Base-by-base conservation (phyloP, 495 filamentous ascomycete genomes). In the Aspergillus incahuasiensis region DNA sequence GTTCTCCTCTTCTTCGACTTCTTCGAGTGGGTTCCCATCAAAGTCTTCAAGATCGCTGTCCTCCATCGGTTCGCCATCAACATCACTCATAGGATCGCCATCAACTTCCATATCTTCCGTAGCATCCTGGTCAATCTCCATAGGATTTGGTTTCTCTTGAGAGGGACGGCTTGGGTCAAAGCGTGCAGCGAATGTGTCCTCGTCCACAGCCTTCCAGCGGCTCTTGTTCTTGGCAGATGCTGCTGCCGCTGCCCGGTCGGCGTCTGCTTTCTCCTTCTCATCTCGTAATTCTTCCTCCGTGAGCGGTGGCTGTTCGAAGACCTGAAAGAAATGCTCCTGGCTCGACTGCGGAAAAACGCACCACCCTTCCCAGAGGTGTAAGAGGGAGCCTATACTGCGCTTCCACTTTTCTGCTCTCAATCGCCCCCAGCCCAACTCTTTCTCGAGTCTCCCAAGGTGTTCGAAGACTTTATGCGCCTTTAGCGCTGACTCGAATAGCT, bases 351-450 rank as follows among this genome's bases (percentile, higher is more conserved):
- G 83, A 62, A 98, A 98, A 8, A 92, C 87, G 61, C 86, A 89
- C 89, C 89, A 92, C 1, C 84, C 86, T 71, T 96, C 90, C 94
- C 94, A 98, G 42, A 91, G 66, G 16, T 80, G 78, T 8, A 98
- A 67, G 15, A 97, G 79, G 19, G 70, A 68, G 1, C 82, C 82
- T 6, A 98, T 82, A 55, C 86, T 90, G 18, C 90, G 79, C 67
- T 91, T 91, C 86, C 90, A 98, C 67, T 96, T 95, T 61, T 96
- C 90, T 13, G 88, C 86, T 40, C 86, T 83, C 39, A 97, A 72
- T 5, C 88, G 80, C 6, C 92, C 92, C 91, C 91, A 96, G 19
- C 79, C 78, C 40, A 90, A 74, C 34, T 83, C 85, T 59, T 87
- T 86, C 24, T 92, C 85, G 48, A 97, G 78, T 54, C 81, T 74